Base-by-base conservation (phyloP, 2,329 filamentous ascomycete genomes). In the Aulographum hederae region DNA sequence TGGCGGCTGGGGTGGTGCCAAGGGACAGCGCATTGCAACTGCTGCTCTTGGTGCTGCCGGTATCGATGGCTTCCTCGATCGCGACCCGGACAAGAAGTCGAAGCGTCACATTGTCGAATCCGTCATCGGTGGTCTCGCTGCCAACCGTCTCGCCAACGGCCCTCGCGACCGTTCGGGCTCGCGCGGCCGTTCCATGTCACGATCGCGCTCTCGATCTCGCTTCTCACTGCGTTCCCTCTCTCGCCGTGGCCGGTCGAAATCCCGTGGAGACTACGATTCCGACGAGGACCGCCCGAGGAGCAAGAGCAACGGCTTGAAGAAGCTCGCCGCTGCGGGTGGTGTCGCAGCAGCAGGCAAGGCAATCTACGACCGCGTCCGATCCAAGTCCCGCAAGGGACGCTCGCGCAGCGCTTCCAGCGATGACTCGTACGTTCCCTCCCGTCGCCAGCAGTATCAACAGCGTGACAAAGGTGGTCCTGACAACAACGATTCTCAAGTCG, bases 21-120 rank as follows among this genome's bases (percentile, higher is more conserved):
- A 94, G 57, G 81, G 84, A 41, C 89, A 84, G 60, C 81, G 86
- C 32, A 71, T 95, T 37, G 67, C 92, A 30, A 94, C 86, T 15
- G 85, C 84, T 30, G 86, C 86, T 21, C 54, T 74, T 18, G 78
- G 81, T 54, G 84, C 86, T 37, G 86, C 80, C 41, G 79, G 82
- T 35, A 78, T 93, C 38, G 82, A 94, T 51, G 75, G 74, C 16
- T 67, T 84, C 26, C 61, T 76, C 34, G 70, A 74, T 41, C 61
- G 61, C 32, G 67, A 84, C 44, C 66, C 73, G 4, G 71, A 76
- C 43, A 74, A 80, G 50, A 75, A 84, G 57, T 58, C 58, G 40
- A 92, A 84, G 56, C 71, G 81, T 30, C 78, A 89, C 44, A 66
- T 93, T 34, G 64, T 84, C 26, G 81, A 92, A 51, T 80, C 85